Percentiles rank a stretch among this genome's conserved stretches.
Conservation (phyloP, 2,329 filamentous ascomycete species). For the Curvularia eragrostidis region DNA sequence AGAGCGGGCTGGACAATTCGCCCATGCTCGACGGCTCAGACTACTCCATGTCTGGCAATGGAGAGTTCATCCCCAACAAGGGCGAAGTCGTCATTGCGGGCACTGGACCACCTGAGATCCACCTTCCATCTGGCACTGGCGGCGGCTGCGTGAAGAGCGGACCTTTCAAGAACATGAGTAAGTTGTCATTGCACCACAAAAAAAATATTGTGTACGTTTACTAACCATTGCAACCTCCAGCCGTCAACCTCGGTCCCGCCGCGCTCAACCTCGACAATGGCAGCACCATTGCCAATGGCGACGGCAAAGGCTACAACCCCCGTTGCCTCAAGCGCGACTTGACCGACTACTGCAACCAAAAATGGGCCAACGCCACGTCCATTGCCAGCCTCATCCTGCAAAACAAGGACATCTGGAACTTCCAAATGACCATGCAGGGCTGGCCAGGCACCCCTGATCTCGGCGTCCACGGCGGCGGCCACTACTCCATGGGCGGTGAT, state of each 20-base stretch:
- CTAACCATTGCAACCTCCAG: neutral
- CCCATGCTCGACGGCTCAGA: conserved; percentile 63
- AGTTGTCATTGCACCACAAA: neutral
- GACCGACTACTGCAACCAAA: conserved; percentile 33
- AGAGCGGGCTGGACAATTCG: conserved; percentile 53
- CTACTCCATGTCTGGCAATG: conserved; percentile 56
- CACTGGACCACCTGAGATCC: conserved; percentile 33
- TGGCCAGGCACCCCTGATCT: conserved; percentile 32
- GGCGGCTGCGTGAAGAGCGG: conserved; percentile 62
- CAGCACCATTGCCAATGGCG: conserved; percentile 36
- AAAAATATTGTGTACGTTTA: neutral
- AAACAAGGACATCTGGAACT: conserved; percentile 33
- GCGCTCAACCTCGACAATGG: conserved; percentile 23
- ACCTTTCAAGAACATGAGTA: conserved; percentile 56
- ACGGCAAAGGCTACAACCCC: conserved; percentile 27
- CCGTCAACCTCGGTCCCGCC: conserved; percentile 28
- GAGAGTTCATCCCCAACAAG: conserved; percentile 41
- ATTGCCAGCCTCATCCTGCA: conserved; percentile 34
- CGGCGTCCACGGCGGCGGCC: conserved; percentile 45
- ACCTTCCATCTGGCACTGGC: conserved; percentile 58
- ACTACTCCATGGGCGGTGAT: conserved; percentile 56
- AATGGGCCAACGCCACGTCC: conserved; percentile 31
- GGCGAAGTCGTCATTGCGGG: conserved; percentile 36
- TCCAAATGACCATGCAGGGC: conserved; percentile 44
- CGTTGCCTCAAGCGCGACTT: conserved; percentile 38